A percentile compares a stretch with the other conserved stretches of the same genome.
These are phyloP conservation scores for Exophiala sideris DNA, from an alignment of 2,329 filamentous ascomycete species.

Conservation along the genomic window DNA sequence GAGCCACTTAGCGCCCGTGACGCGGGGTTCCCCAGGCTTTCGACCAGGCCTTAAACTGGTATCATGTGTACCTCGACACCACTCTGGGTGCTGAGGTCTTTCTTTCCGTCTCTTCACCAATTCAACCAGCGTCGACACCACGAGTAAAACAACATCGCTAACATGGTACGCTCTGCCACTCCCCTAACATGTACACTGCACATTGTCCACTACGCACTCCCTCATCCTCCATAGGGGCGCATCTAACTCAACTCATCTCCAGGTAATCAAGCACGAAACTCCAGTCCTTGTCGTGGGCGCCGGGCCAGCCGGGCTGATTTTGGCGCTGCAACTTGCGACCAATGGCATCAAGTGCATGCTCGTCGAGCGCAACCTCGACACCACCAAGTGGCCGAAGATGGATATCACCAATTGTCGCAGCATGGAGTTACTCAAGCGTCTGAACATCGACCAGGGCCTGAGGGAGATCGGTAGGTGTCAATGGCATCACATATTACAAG, in stretches of 20 bases:
- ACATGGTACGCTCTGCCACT: too few species aligned
- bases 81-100: too few species aligned
- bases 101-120: too few species aligned
- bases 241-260: background rate
- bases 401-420: slow-evolving; percentile 36
- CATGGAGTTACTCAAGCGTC: slow-evolving; percentile 35
- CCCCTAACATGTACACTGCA: background rate
- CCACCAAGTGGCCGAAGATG: slow-evolving; percentile 40
- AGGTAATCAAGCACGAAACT: slow-evolving; percentile 11
- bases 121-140: too few species aligned
- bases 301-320: slow-evolving; percentile 31
- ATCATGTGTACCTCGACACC: too few species aligned
- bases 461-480: slow-evolving; percentile 13
- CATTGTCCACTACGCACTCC: background rate
- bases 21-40: too few species aligned
- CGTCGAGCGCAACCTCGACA: slow-evolving; percentile 30
- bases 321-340: slow-evolving; percentile 25
- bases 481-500: background rate
- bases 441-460: slow-evolving; percentile 9
- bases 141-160: too few species aligned
- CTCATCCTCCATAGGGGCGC: background rate
- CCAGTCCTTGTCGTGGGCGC: slow-evolving; percentile 29
- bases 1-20: too few species aligned
- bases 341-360: slow-evolving; percentile 28
- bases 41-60: too few species aligned